Base-by-base conservation (phyloP, 2,329 filamentous ascomycete genomes). In the Periglandula ipomoeae region DNA sequence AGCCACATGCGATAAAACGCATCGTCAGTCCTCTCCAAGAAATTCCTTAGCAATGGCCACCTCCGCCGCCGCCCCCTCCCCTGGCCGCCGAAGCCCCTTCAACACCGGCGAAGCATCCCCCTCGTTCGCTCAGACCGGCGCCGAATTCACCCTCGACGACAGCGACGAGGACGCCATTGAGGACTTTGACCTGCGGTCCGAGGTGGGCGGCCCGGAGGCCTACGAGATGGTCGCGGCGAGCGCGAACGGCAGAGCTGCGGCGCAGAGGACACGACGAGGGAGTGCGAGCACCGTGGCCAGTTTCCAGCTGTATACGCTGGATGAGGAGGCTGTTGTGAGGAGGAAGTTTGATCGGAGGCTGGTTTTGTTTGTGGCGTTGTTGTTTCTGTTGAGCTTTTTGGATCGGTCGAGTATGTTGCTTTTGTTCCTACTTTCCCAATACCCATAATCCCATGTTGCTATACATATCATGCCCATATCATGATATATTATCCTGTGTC, bases 341-440 rank as follows among this genome's bases (percentile, higher is more conserved):
- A 74, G 73, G 59, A 89, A 87, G 67, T 81, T 95, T 56, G 89
- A 95, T 63, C 74, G 79, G 49, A 79, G 76, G 54, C 74, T 96
- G 47, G 87, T 95, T 5, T 64, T 87, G 1, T 94, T 95, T 61
- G 76, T 95, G 54, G 85, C 87, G 10, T 63, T 91, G 50, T 73
- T 95, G 11, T 96, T 93, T 62, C 78, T 94, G 73, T 71, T 95
- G 53, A 85, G 83, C 53, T 95, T 95, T 62, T 68, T 95, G 55
- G 89, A 95, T 65, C 77, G 89, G 55, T 90, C 87, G 17, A 95
- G 87, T 89, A 71, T 53, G 75, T 23, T 70, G n/a, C 5, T 22
- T 24, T 40, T 38, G 4, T 15, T 26, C 10, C 5, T 22, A n/a
- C n/a, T n/a, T n/a, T n/a, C n/a, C n/a, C n/a, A n/a, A n/a, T n/a